phyloP scores from a whole-genome alignment of 257 asterid genomes.

The Hygrophila difformis region DNA sequence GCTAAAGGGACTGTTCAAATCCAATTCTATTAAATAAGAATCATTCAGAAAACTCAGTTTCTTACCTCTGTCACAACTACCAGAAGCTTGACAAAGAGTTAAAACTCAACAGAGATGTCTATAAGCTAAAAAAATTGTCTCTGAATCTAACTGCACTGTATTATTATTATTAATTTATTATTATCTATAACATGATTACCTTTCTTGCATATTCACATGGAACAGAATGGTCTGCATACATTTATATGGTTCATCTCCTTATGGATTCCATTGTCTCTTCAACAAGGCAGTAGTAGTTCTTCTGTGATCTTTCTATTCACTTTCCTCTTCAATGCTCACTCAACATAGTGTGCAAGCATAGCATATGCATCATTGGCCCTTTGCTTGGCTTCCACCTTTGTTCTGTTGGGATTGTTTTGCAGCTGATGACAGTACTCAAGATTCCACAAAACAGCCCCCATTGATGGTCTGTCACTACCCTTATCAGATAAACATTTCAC shows the following conservation, averaged over 20 bases:
- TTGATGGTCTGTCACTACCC: constrained; percentile 55
- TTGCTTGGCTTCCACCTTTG: constrained; percentile 23
- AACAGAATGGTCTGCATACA: too few species aligned
- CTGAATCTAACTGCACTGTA: too few species aligned
- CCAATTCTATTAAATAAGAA: too few species aligned
- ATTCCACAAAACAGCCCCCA: constrained; percentile 66
- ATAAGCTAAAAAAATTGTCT: too few species aligned
- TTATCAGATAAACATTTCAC: constrained; percentile 51
- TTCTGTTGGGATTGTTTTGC: constrained; percentile 32
- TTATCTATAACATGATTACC: too few species aligned
- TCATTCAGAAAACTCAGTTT: too few species aligned
- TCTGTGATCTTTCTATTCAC: constrained; percentile 14
- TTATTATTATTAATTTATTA: too few species aligned
- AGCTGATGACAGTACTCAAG: constrained; percentile 52
- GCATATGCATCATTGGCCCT: constrained; percentile 28
- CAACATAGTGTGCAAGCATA: constrained; percentile 23
- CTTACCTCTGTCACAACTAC: too few species aligned
- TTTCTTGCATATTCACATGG: too few species aligned
- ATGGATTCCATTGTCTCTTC: constrained; percentile 3
- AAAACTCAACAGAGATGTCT: too few species aligned
- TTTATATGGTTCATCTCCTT: constrained; percentile 11
- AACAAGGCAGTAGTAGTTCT: constrained; percentile 13
- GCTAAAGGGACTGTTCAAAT: too few species aligned
- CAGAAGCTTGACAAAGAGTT: too few species aligned
- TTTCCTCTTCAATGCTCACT: constrained; percentile 23